These are phyloP conservation scores for Moesziomyces globuligerus DNA, from an alignment of 1,284 basidiomycete genomes.

Conservation along the genomic window DNA sequence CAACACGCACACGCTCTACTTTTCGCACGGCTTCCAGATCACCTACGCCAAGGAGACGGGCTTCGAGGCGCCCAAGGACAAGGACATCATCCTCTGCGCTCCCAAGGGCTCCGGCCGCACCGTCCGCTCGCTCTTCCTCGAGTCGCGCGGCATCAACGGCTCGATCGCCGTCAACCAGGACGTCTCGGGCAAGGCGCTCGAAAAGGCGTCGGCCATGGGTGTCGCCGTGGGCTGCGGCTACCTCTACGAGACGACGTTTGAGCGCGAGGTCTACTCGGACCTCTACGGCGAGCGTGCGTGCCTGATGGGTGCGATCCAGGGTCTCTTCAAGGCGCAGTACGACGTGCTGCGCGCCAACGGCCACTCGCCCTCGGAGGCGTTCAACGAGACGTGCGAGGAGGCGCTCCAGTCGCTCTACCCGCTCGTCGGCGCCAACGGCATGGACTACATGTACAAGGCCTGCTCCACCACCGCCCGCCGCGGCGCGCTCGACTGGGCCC, in stretches of 20 bases:
- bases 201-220: slow-evolving; percentile 94
- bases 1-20: slow-evolving; percentile 99
- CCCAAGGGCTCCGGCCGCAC: slow-evolving; percentile 99
- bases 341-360: slow-evolving; percentile 98
- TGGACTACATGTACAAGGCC: slow-evolving; percentile 97
- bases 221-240: slow-evolving; percentile 96
- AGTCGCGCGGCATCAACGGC: slow-evolving; percentile 97
- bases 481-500: slow-evolving; percentile 99
- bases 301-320: slow-evolving; percentile 99
- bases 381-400: slow-evolving; percentile 98
- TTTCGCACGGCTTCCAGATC: slow-evolving; percentile 99
- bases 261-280: slow-evolving; percentile 99
- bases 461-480: slow-evolving; percentile 99
- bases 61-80: slow-evolving; percentile 88
- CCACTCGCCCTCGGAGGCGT: slow-evolving; percentile 95
- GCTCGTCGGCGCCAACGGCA: slow-evolving; percentile 91
- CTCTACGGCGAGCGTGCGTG: slow-evolving; percentile 99
- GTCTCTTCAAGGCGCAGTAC: slow-evolving; percentile 99
- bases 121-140: slow-evolving; percentile 99
- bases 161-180: slow-evolving; percentile 86
- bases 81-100: slow-evolving; percentile 98
- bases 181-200: slow-evolving; percentile 95
- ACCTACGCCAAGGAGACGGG: slow-evolving; percentile 98
- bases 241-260: slow-evolving; percentile 97
- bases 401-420: slow-evolving; percentile 98